A percentile compares a stretch with the other conserved stretches of the same genome.
Evolutionary conservation across 1,139 yeast genomes (phyloP).

Genomic region (Blastobotrys petasosporus): DNA sequence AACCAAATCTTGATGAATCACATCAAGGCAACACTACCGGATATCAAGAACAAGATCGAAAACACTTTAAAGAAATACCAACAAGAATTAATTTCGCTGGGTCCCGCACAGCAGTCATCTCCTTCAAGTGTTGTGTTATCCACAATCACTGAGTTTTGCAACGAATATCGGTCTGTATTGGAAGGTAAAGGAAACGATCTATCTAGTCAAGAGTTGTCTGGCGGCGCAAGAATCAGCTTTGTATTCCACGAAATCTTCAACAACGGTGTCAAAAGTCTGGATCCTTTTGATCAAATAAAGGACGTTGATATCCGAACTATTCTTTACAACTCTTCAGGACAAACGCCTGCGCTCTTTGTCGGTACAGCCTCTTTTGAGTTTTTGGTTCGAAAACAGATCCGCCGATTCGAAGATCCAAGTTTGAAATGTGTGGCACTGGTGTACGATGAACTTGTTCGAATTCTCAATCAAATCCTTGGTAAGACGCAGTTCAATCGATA

Average conservation of each 20-base stretch:
- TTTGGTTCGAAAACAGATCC: slow-evolving; percentile 87
- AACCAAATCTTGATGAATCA: slow-evolving; percentile 87
- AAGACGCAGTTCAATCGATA: slow-evolving; percentile 83
- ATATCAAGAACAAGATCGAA: slow-evolving; percentile 86
- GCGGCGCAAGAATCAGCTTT: slow-evolving; percentile 96
- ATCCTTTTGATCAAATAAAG: slow-evolving; percentile 95
- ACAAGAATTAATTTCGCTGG: slow-evolving; percentile 62
- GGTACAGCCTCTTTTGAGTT: slow-evolving; percentile 97
- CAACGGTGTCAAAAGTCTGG: slow-evolving; percentile 86
- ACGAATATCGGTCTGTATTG: slow-evolving; percentile 80
- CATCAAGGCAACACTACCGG: slow-evolving; percentile 92
- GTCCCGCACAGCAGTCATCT: slow-evolving; percentile 79
- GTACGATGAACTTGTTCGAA: slow-evolving; percentile 90
- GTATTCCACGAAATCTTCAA: slow-evolving; percentile 95
- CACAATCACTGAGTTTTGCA: slow-evolving; percentile 82
- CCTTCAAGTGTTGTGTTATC: slow-evolving; percentile 84
- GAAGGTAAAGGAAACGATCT: slow-evolving; percentile 88
- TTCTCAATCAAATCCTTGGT: slow-evolving; percentile 76
- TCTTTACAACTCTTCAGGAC: slow-evolving; percentile 85
- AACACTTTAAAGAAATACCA: slow-evolving; percentile 83
- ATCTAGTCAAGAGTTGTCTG: slow-evolving; percentile 78
- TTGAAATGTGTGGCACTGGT: slow-evolving; percentile 83
- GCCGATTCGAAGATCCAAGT: slow-evolving; percentile 93
- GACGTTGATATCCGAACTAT: slow-evolving; percentile 97
- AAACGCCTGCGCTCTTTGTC: slow-evolving; percentile 92